Base-by-base conservation (phyloP, 1,284 basidiomycete species). In the Rhodotorula sp. region DNA sequence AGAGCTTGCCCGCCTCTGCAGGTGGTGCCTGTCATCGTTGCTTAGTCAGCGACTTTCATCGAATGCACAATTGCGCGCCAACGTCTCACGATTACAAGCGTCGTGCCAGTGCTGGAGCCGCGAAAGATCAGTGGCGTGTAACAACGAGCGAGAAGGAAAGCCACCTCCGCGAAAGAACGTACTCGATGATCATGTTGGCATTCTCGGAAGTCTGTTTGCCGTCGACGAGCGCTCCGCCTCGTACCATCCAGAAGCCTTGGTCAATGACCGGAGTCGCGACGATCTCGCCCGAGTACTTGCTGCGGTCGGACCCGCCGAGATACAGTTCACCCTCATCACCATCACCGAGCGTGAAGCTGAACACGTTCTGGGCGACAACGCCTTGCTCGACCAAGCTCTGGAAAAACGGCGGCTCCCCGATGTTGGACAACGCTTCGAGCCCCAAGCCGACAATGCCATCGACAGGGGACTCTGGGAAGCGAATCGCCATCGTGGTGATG, bases 231-330 rank as follows among this genome's bases (percentile, higher is more conserved):
- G 76, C 77, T 17, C n/a, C 55, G 5, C 68, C 74, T 24, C 68
- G 46, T 17, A 80, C 67, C 60, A 76, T 76, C 82, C 82, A 82
- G 77, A 62, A 70, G 14, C 61, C 69, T 6, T 44, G 37, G 20
- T 56, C 48, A 1, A 63, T 58, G 6, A 71, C 69, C 6, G 54
- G 59, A 17, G 60, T 59, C 20, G 58, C 62, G 18, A 37, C 14
- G n/a, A 71, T 44, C 49, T 12, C 17, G n/a, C 66, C 66, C 7
- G 45, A 29, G 60, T 18, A 49, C 44, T 61, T 53, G 22, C 29
- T 26, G 4, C n/a, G 0, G 75, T 86, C 81, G 17, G 80, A 79
- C 1, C 86, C 87, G 58, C 89, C 89, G 62, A 90, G 80, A 75
- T 81, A 84, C 18, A 90, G 84, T 75, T 87, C 84, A 30, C 79